phyloP scores from a whole-genome alignment of 2,329 filamentous ascomycete species.

The Colletotrichum liaoningense region DNA sequence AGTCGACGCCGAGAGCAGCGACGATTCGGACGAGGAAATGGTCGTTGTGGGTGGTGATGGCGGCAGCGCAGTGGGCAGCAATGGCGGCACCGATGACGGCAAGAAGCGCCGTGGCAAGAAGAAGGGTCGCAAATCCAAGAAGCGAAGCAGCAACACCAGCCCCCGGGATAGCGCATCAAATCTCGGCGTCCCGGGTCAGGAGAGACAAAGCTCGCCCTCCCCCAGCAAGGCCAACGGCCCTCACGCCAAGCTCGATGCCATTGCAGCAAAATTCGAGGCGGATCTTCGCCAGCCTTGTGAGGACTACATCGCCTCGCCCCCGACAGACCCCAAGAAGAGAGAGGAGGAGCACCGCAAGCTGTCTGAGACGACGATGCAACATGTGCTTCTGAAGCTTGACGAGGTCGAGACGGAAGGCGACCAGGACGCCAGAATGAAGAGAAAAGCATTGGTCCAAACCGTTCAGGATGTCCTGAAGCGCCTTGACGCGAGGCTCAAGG shows the following conservation, averaged over 20 bases:
- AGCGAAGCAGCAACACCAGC: constrained; percentile 49
- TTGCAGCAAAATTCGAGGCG: constrained; percentile 72
- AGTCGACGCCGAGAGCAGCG: constrained; percentile 47
- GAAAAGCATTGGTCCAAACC: constrained; percentile 80
- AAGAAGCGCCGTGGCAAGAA: constrained; percentile 53
- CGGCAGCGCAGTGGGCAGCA: constrained; percentile 44
- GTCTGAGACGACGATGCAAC: constrained; percentile 80
- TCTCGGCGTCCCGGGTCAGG: constrained; percentile 45
- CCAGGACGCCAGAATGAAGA: constrained; percentile 68
- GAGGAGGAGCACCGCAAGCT: constrained; percentile 81
- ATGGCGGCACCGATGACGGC: constrained; percentile 41
- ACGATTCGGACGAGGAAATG: constrained; percentile 55
- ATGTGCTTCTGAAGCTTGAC: constrained; percentile 82
- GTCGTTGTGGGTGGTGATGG: constrained; percentile 58
- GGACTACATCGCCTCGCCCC: constrained; percentile 71
- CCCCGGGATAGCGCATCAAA: constrained; percentile 57
- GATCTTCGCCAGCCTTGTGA: constrained; percentile 74
- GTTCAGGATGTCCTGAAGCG: constrained; percentile 75
- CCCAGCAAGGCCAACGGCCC: constrained; percentile 50
- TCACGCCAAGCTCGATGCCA: constrained; percentile 74
- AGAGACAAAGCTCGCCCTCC: constrained; percentile 51
- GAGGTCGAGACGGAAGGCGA: constrained; percentile 80
- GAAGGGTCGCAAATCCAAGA: constrained; percentile 46
- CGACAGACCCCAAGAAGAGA: constrained; percentile 73
- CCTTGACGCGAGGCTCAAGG: constrained; percentile 62